phyloP scores from a whole-genome alignment of 345 rosid genomes.

The Brassica napus region Da-Ae NC_063446.1:33163001-33163500 shows the following conservation, averaged over 20 bases:
- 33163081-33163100: constrained; percentile 26
- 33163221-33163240: constrained; percentile 87
- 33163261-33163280: constrained; percentile 10
- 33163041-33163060: constrained; percentile 62
- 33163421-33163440: constrained; percentile 86
- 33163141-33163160: constrained; percentile 95
- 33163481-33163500: background rate
- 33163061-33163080: constrained; percentile 23
- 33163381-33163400: constrained; percentile 97
- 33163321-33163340: constrained; percentile 70
- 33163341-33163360: constrained; percentile 92
- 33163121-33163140: constrained; percentile 91
- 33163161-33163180: constrained; percentile 98
- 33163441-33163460: constrained; percentile 72
- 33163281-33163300: constrained; percentile 22
- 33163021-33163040: constrained; percentile 76
- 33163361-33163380: constrained; percentile 93
- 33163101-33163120: constrained; percentile 30
- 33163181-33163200: constrained; percentile 99
- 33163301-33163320: constrained; percentile 18
- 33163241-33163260: constrained; percentile 23
- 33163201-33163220: constrained; percentile 89
- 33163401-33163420: constrained; percentile 91
- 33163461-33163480: constrained; percentile 16
- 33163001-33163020: constrained; percentile 78